Base-by-base conservation (phyloP, 148 eudicot genomes). In the Hydrangea macrophylla region DNA sequence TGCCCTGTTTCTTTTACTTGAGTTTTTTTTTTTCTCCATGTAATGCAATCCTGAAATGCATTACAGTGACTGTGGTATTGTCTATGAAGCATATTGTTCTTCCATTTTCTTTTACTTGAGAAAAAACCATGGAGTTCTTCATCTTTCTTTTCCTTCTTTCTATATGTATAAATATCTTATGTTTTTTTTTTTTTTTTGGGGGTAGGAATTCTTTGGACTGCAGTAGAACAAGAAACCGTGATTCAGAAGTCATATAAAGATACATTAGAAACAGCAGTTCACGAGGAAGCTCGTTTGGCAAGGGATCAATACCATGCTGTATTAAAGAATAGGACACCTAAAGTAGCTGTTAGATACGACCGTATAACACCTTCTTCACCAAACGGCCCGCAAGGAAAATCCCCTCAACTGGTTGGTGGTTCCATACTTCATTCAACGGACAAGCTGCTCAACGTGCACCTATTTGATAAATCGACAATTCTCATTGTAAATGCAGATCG, bases 401-500 rank as follows among this genome's bases (percentile, higher is more conserved):
- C 69, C 66, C 55, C 70, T 70, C 75, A 72, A 33, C 63, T 89
- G 73, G 45, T 32, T 27, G 65, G 80, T 5, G 98, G 98, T 51
- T 81, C 92, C 27, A 60, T 88, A 72, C 88, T 92, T n/a, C 25
- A 68, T 67, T 91, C 96, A 63, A 87, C 88, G 9, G 89, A 87
- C 27, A 83, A 70, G 68, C 85, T 92, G 15, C 56, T 64, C 28
- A 76, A 79, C 7, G 58, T 66, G 53, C 76, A 72, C 68, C 83
- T 85, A 0, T 92, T 92, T 60, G 81, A 73, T 26, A 69, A 76
- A 62, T 80, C 91, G 20, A 75, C 37, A 56, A 75, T 92, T 39
- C 85, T 92, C 39, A 81, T 89, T 30, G 84, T 87, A 63, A 81
- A 79, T 65, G 91, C 82, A n/a, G 82, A 86, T 73, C 79, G 59